phyloP scores from a whole-genome alignment of 805 yeast genomes.

The Maudiozyma bulderi region DNA sequence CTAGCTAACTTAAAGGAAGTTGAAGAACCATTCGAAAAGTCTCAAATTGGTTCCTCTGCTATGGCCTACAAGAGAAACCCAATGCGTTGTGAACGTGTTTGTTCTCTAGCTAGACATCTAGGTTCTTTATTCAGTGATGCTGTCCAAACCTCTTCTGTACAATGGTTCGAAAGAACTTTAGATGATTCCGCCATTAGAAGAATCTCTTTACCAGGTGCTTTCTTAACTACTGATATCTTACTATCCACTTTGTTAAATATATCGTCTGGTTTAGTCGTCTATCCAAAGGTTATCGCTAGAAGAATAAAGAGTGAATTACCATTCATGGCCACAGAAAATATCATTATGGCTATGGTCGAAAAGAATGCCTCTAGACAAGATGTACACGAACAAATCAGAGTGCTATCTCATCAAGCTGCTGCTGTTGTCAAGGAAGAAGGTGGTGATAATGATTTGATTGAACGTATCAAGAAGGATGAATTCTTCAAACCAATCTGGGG shows the following conservation, averaged over 20 bases:
- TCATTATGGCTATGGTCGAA: slow-evolving; percentile 99
- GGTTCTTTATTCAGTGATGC: slow-evolving; percentile 89
- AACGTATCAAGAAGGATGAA: slow-evolving; percentile 64
- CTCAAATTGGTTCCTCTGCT: slow-evolving; percentile 97
- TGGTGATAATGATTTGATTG: slow-evolving; percentile 94
- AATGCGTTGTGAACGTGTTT: slow-evolving; percentile 97
- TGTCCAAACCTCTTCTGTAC: slow-evolving; percentile 93
- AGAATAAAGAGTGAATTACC: slow-evolving; percentile 92
- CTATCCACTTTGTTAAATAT: slow-evolving; percentile 84
- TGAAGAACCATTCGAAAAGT: slow-evolving; percentile 96
- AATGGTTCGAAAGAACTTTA: slow-evolving; percentile 98
- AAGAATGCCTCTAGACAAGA: slow-evolving; percentile 97
- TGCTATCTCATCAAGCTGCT: slow-evolving; percentile 92
- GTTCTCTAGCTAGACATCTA: slow-evolving; percentile 94
- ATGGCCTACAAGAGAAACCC: slow-evolving; percentile 99
- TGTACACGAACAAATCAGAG: slow-evolving; percentile 95
- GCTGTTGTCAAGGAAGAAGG: slow-evolving; percentile 96
- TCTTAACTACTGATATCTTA: slow-evolving; percentile 89
- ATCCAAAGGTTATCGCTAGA: slow-evolving; percentile 97
- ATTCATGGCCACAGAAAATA: slow-evolving; percentile 98
- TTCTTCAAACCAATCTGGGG: slow-evolving; percentile 86
- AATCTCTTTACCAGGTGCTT: slow-evolving; percentile 92
- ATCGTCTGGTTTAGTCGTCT: slow-evolving; percentile 90
- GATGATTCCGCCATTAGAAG: slow-evolving; percentile 98
- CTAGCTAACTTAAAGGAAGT: slow-evolving; percentile 94